Conservation (phyloP, 2,329 filamentous ascomycete species). For the Stachybotrys echinatus region DNA sequence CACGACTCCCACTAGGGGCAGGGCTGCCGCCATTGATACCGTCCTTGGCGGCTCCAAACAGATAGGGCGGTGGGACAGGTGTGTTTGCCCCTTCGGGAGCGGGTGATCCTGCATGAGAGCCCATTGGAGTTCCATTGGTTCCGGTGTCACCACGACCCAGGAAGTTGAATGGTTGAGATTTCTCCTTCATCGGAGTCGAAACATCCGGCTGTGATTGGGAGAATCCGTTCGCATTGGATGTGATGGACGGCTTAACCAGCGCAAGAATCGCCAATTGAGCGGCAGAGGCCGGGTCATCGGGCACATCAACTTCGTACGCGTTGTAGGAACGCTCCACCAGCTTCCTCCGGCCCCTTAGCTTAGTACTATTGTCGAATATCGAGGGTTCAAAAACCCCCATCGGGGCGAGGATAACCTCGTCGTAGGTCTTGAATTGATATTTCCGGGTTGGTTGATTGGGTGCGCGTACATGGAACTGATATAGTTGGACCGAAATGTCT, state of each 20-base stretch:
- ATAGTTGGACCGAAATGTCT: constrained; percentile 81
- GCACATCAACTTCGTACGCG: constrained; percentile 79
- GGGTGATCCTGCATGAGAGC: constrained; percentile 83
- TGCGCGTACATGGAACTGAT: constrained; percentile 85
- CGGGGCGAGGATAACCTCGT: constrained; percentile 89
- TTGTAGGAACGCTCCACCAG: constrained; percentile 86
- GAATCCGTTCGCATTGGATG: constrained; percentile 37
- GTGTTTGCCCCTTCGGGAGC: constrained; percentile 72
- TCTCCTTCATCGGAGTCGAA: constrained; percentile 58
- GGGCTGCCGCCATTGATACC: constrained; percentile 43
- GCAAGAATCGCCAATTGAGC: constrained; percentile 69
- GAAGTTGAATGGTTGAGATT: constrained; percentile 62
- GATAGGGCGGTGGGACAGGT: constrained; percentile 51
- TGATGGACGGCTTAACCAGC: constrained; percentile 54
- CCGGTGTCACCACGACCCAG: constrained; percentile 64
- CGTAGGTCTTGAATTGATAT: constrained; percentile 94
- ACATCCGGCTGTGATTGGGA: constrained; percentile 38
- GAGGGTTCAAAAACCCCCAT: constrained; percentile 91
- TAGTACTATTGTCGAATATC: constrained; percentile 78
- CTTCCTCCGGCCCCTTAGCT: constrained; percentile 73
- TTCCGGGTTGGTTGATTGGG: constrained; percentile 86
- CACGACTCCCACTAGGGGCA: constrained; percentile 46
- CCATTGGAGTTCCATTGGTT: constrained; percentile 70
- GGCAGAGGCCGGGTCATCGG: constrained; percentile 82
- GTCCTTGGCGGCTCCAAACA: constrained; percentile 47